Evolutionary conservation across 176 grass and related monocot species (phyloP).

Genomic region (Carex pumila): DNA sequence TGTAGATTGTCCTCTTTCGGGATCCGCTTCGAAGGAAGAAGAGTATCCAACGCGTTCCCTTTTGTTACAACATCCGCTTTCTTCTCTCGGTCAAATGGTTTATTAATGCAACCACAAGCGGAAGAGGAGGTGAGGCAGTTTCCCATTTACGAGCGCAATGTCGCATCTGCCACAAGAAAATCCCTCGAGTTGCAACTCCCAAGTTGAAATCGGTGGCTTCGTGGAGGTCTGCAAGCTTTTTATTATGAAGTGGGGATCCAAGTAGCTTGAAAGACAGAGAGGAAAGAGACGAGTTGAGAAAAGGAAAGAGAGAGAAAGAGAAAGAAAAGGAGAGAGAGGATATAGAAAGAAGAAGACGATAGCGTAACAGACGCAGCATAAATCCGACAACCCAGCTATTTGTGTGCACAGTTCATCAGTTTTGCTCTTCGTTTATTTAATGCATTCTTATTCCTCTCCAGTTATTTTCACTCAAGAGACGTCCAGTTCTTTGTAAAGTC

Average conservation of each 20-base stretch:
- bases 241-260: neutral
- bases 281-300: neutral
- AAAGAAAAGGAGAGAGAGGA: neutral
- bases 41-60: too few species aligned
- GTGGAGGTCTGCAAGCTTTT: neutral
- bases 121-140: conserved; percentile 9
- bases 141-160: conserved; percentile 44
- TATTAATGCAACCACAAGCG: neutral
- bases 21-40: conserved; percentile 21
- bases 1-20: conserved; percentile 71
- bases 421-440: neutral
- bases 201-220: neutral
- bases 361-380: neutral
- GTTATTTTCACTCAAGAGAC: neutral
- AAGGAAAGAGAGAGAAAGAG: neutral
- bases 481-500: too few species aligned
- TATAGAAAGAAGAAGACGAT: neutral
- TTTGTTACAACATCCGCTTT: neutral
- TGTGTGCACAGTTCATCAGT: neutral
- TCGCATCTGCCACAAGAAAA: conserved; percentile 32
- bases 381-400: conserved; percentile 11
- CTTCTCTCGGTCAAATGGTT: neutral
- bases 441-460: neutral
- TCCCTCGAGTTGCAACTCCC: neutral
- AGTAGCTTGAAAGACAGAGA: neutral